These are phyloP conservation scores for Radiomyces spectabilis DNA, from an alignment of 192 early-diverging fungal species.

Conservation along the genomic window DNA sequence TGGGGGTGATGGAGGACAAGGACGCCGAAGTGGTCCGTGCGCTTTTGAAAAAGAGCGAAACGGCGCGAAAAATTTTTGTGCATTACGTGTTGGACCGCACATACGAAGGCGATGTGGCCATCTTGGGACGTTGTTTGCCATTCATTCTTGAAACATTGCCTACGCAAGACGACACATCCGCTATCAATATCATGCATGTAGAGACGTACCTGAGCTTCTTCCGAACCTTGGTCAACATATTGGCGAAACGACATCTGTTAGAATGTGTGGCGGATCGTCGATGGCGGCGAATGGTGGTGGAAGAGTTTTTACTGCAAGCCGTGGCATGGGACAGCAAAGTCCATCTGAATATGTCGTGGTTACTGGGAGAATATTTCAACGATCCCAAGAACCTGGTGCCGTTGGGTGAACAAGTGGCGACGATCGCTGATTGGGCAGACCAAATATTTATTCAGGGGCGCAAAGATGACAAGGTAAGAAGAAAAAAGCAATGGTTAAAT, in stretches of 20 bases:
- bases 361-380: constrained; percentile 26
- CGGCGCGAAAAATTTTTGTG: constrained; percentile 41
- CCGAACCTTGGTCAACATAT: constrained; percentile 26
- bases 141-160: constrained; percentile 27
- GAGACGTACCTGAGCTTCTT: constrained; percentile 42
- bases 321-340: constrained; percentile 26
- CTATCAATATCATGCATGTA: constrained; percentile 17
- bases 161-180: constrained; percentile 16
- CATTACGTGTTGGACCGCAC: constrained; percentile 40
- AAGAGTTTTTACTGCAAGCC: constrained; percentile 32
- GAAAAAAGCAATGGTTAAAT: too few relatives aligned
- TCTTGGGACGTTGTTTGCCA: constrained; percentile 28
- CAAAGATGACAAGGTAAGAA: constrained; percentile 10
- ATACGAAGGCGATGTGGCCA: constrained; percentile 25
- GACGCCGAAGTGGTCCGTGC: constrained; percentile 18
- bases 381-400: constrained; percentile 12
- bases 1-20: constrained; percentile 10
- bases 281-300: constrained; percentile 33
- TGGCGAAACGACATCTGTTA: constrained; percentile 29
- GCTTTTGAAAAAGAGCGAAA: constrained; percentile 31
- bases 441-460: not conserved
- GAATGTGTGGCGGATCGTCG: constrained; percentile 26
- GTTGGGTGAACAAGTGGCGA: constrained; percentile 11
- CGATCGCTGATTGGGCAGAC: constrained; percentile 12
- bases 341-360: constrained; percentile 25